These are phyloP conservation scores for Butyriboletus appendiculatus DNA, from an alignment of 1,284 basidiomycete species.

Conservation along the genomic window DNA sequence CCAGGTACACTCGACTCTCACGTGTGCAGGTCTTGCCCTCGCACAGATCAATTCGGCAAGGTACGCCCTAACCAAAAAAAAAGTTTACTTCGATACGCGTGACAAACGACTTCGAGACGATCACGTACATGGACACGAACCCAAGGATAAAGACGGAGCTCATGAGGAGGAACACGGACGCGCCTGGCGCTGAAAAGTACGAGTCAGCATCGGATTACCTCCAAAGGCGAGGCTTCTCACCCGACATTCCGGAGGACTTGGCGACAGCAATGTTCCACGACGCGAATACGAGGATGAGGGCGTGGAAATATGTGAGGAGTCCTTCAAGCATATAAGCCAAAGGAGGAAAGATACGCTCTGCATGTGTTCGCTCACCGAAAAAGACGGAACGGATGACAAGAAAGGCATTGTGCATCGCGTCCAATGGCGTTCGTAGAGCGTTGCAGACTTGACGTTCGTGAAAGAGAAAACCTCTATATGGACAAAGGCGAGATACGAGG, in stretches of 20 bases:
- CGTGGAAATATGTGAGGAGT: slow-evolving; percentile 51
- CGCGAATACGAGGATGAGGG: slow-evolving; percentile 54
- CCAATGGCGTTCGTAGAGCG: neutral
- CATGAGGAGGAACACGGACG: slow-evolving; percentile 53
- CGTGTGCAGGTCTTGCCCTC: slow-evolving; percentile 40
- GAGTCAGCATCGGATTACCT: neutral
- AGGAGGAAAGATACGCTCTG: neutral
- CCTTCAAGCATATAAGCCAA: slow-evolving; percentile 36
- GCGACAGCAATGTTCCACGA: slow-evolving; percentile 55
- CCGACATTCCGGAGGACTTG: slow-evolving; percentile 36
- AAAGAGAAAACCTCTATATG: slow-evolving; percentile 10
- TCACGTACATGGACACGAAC: slow-evolving; percentile 48
- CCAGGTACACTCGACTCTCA: slow-evolving; percentile 57
- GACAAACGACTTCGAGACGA: neutral
- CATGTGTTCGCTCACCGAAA: slow-evolving; percentile 47
- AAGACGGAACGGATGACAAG: slow-evolving; percentile 56
- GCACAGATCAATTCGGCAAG: slow-evolving; percentile 42
- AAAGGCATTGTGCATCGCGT: slow-evolving; percentile 43
- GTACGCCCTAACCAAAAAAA: slow-evolving; percentile 24
- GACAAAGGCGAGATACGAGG: neutral
- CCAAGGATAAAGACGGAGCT: slow-evolving; percentile 49
- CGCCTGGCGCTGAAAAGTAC: slow-evolving; percentile 42
- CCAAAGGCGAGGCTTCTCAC: slow-evolving; percentile 30
- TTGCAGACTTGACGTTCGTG: slow-evolving; percentile 14
- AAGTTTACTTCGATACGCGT: neutral